Base-by-base conservation (phyloP, 768 basidiomycete species). In the Leccinum boreale region DNA sequence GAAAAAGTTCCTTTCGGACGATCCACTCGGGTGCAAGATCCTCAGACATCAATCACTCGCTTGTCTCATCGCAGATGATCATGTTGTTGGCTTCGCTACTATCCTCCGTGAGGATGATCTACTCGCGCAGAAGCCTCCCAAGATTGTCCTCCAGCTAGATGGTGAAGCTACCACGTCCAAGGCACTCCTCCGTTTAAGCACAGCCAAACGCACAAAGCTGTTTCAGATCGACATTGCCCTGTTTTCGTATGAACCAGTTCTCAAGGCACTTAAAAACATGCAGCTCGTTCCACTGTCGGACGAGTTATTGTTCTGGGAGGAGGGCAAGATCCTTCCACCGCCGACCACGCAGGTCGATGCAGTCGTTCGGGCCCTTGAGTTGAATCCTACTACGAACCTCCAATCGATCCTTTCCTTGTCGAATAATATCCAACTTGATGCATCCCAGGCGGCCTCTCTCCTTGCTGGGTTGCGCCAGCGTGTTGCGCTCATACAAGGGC, bases 401-500 rank as follows among this genome's bases (percentile, higher is more conserved):
- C 63, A 75, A 50, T 5, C 39, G 0, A 44, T 81, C 1, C 65
- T 87, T 3, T 6, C 60, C 0, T 68, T 75, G 1, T 53, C 74
- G 0, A 77, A 75, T 50, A 58, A 73, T 2, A 75, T 88, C 46
- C 47, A 55, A 0, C 77, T 89, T 1, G 87, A 89, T 62, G 29
- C 53, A 0, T 79, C 84, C 1, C 87, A 89, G 53, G 66, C 70
- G 1, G 55, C 53, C 0, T 75, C 79, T 2, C 72, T 89, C 8
- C 62, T 86, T 4, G 70, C 79, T 1, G 83, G 84, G 9, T 71
- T 89, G 7, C 78, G 75, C 0, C 85, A 86, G 55, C 71, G 67
- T 5, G 74, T 89, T 2, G 80, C 85, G 1, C 62, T 89, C 5
- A 85, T 89, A 14, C 87, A 89, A 73, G 87, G 87, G 0, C 88